phyloP scores from a whole-genome alignment of 257 asterid species.

The Nicotiana obtusifolia region DNA sequence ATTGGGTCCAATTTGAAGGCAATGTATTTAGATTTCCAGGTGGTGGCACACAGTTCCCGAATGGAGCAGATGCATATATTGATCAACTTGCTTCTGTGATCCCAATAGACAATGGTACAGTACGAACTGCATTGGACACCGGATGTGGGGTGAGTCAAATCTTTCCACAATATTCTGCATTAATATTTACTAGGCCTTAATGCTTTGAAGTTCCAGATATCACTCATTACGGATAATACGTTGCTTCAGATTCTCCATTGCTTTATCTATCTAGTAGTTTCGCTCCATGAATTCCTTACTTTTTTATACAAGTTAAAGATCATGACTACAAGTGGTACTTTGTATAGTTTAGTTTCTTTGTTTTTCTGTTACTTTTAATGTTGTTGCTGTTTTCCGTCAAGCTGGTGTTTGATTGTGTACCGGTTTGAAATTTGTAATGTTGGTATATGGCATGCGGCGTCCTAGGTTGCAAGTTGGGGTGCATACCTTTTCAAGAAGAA shows the following conservation, averaged over 20 bases:
- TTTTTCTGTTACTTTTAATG: too few relatives aligned
- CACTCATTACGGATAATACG: not conserved
- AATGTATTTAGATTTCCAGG: conserved; percentile 39
- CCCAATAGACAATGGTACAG: conserved; percentile 33
- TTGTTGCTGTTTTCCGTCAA: not conserved
- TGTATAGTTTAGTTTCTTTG: not conserved
- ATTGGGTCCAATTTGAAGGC: conserved; percentile 42
- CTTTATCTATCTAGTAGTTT: not conserved
- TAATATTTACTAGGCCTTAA: not conserved
- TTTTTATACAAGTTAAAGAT: not conserved
- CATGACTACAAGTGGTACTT: not conserved
- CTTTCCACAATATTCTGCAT: not conserved
- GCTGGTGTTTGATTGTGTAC: not conserved
- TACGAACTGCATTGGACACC: conserved; percentile 40
- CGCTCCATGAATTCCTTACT: not conserved
- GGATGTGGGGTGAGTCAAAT: conserved; percentile 42
- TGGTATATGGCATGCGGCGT: not conserved
- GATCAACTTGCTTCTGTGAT: conserved; percentile 39
- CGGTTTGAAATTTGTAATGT: not conserved
- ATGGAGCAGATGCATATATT: conserved; percentile 42
- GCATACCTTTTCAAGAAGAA: conserved; percentile 41
- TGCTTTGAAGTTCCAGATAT: not conserved
- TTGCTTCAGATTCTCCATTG: not conserved
- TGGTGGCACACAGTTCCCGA: conserved; percentile 43
- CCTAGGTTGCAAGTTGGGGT: conserved; percentile 45